These are phyloP conservation scores for Chrysoporthe deuterocubensis DNA, from an alignment of 2,329 filamentous ascomycete species.

Conservation along the genomic window DNA sequence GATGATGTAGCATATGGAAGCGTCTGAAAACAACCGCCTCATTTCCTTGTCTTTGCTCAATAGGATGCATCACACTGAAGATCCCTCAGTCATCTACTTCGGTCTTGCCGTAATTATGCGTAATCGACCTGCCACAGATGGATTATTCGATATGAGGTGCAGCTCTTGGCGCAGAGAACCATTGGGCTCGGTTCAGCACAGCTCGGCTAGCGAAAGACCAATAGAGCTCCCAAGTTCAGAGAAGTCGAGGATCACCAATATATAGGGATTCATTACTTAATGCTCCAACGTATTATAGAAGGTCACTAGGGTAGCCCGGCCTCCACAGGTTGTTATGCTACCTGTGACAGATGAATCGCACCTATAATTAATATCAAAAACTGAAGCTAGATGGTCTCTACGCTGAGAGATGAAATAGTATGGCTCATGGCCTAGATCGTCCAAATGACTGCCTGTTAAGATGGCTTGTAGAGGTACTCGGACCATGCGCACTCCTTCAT, in stretches of 20 bases:
- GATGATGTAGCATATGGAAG: neutral
- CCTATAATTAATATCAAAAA: too few relatives aligned
- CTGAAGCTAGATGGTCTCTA: too few relatives aligned
- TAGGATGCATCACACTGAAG: neutral
- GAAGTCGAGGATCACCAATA: neutral
- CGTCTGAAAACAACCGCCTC: neutral
- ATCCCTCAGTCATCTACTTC: neutral
- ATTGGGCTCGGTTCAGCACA: neutral
- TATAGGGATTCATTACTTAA: too few relatives aligned
- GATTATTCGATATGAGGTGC: too few relatives aligned
- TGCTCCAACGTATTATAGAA: too few relatives aligned
- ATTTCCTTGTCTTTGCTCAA: neutral
- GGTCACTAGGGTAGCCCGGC: too few relatives aligned
- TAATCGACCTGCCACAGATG: too few relatives aligned
- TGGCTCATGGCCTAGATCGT: too few relatives aligned
- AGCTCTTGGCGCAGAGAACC: neutral
- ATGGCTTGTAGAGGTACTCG: slow-evolving; percentile 18
- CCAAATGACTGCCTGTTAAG: neutral
- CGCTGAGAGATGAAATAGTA: too few relatives aligned
- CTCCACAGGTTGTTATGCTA: too few relatives aligned
- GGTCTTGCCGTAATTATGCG: too few relatives aligned
- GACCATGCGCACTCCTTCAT: slow-evolving; percentile 23
- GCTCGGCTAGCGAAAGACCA: neutral
- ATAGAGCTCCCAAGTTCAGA: neutral
- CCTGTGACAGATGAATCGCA: too few relatives aligned